phyloP scores from a whole-genome alignment of 2,329 filamentous ascomycete genomes.

The Anisogramma anomala region DNA sequence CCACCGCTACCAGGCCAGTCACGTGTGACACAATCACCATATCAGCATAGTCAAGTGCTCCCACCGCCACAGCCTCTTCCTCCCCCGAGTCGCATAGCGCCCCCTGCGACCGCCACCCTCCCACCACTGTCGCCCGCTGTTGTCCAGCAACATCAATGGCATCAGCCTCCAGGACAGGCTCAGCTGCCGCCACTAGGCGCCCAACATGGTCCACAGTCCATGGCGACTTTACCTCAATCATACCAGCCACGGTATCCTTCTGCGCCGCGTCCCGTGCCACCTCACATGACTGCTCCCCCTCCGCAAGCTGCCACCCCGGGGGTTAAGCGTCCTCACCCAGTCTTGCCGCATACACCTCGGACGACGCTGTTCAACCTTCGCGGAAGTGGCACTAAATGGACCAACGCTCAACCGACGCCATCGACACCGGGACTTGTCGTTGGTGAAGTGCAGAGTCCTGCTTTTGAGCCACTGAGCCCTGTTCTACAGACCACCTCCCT shows the following conservation, averaged over 20 bases:
- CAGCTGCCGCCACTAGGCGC: neutral
- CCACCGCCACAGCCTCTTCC: constrained; percentile 6
- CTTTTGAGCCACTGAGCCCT: constrained; percentile 49
- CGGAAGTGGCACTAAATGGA: constrained; percentile 47
- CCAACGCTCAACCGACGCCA: constrained; percentile 38
- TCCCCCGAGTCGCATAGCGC: constrained; percentile 5
- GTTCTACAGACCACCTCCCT: constrained; percentile 29
- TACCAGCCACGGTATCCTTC: constrained; percentile 13
- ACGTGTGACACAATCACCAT: constrained; percentile 7
- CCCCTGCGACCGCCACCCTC: constrained; percentile 5
- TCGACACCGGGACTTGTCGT: constrained; percentile 39
- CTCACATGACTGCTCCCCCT: constrained; percentile 9
- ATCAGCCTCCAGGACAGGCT: constrained; percentile 4
- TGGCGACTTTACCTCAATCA: constrained; percentile 13
- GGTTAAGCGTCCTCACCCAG: constrained; percentile 5
- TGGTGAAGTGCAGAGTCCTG: constrained; percentile 38
- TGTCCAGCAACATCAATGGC: constrained; percentile 7
- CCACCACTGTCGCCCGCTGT: constrained; percentile 8
- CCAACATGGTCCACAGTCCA: neutral
- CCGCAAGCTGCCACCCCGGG: constrained; percentile 5
- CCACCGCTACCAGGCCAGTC: constrained; percentile 8
- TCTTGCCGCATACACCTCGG: constrained; percentile 17
- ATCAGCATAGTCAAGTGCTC: constrained; percentile 11
- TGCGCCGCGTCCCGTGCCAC: constrained; percentile 15
- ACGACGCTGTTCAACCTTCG: constrained; percentile 10